Evolutionary conservation across 345 rosid species (phyloP), one percentile per base, ranked within the genome.

Genomic region (Salix suchowensis): DNA sequence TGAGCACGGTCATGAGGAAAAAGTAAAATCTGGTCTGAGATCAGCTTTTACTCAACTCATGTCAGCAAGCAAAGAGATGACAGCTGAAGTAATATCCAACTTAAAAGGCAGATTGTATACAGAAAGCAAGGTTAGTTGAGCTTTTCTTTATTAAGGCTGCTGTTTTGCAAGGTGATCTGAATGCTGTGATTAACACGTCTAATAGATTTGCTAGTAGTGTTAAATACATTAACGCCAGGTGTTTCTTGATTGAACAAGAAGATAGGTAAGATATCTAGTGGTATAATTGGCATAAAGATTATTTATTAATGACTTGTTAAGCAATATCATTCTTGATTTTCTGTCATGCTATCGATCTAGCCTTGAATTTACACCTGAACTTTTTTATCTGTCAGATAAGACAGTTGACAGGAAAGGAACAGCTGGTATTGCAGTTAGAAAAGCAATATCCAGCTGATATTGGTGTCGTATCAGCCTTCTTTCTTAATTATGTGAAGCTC

Each of bases 401-500:
- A 85, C 85, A 84, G 68, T 79, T 96, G 86, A 92, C 91, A 46
- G 99, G 88, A 44, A 96, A 94, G 84, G 99, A 96, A 77, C 84
- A 83, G 79, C 86, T 96, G 54, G 93, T 94, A 68, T 85, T 96
- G 92, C 84, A 64, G 65, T 86, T 96, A 80, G 97, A 96, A 85
- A 88, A 85, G 86, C 97, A 88, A 79, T 94, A 96, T 79, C 92
- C 98, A 61, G 88, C 79, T 78, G 98, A 92, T 80, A 80, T 94
- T 36, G 99, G 99, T 68, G 94, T 96, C 36, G 84, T 91, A 70
- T 90, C 99, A 26, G 91, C 97, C 48, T 92, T 96, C 81, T 83
- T 96, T 78, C 85, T 94, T 66, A 96, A 96, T 84, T 86, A 94
- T 68, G 97, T 96, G 83, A 91, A 86, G 90, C 96, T 96, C 81